Percentiles rank a stretch among this genome's conserved stretches.
phyloP scores from a whole-genome alignment of 345 rosid species.

The Syzygium aromaticum region DNA sequence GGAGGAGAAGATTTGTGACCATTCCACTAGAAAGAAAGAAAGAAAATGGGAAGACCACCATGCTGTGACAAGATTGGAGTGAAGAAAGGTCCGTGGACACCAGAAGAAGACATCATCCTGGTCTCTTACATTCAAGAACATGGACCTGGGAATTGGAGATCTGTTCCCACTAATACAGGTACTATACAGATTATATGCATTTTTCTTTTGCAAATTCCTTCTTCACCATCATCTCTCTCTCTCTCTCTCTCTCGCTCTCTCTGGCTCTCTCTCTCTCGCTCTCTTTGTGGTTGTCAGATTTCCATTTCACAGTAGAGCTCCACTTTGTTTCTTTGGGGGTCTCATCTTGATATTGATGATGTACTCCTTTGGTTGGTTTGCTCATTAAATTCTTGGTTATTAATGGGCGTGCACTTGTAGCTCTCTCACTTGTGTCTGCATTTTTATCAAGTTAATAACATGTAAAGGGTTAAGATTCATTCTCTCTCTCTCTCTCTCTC shows the following conservation, averaged over 20 bases:
- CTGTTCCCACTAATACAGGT: constrained; percentile 85
- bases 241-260: neutral
- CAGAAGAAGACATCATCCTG: constrained; percentile 88
- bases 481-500: neutral
- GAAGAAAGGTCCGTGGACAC: constrained; percentile 99
- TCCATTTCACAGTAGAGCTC: neutral
- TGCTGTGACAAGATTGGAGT: constrained; percentile 80
- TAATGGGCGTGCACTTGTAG: neutral
- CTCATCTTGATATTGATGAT: constrained; percentile 12
- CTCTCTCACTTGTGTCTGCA: neutral
- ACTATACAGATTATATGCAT: neutral
- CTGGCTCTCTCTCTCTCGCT: neutral
- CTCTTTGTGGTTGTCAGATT: neutral
- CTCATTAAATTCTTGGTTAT: constrained; percentile 25
- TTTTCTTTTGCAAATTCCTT: neutral
- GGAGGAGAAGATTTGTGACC: neutral
- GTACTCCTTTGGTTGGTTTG: constrained; percentile 14
- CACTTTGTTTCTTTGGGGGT: neutral
- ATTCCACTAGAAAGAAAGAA: neutral
- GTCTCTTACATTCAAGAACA: constrained; percentile 88
- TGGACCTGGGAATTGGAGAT: constrained; percentile 96
- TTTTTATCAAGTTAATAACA: neutral
- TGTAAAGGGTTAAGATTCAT: neutral
- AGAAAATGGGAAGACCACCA: constrained; percentile 80
- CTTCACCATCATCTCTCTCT: neutral